Conservation (phyloP, 2,329 filamentous ascomycete genomes). For the Diaporthe sp. region DNA sequence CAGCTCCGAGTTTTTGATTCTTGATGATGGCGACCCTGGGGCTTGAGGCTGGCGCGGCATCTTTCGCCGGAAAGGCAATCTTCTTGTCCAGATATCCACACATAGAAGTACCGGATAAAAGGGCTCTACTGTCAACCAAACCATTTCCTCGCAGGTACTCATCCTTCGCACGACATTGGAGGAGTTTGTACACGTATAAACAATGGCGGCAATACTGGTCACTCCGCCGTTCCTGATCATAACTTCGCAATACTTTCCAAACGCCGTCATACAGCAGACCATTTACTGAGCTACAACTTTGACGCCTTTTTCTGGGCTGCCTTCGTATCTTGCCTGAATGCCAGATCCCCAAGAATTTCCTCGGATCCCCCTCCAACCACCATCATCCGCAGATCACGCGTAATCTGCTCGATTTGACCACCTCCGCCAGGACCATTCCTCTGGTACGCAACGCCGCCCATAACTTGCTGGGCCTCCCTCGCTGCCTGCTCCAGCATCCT, state of each 20-base stretch:
- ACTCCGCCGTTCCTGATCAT: no score
- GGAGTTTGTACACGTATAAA: background rate
- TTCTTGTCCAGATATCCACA: no score
- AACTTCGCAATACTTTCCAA: background rate
- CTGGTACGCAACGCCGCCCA: constrained; percentile 62
- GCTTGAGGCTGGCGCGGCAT: no score
- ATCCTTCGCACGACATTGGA: no score
- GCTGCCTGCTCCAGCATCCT: constrained; percentile 60
- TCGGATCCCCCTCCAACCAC: constrained; percentile 64
- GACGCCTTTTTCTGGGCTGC: background rate
- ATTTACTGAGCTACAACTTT: background rate
- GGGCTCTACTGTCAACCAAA: no score
- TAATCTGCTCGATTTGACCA: constrained; percentile 61
- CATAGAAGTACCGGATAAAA: no score
- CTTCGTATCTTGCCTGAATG: constrained; percentile 56
- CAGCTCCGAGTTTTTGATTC: no score
- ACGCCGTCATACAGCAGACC: background rate
- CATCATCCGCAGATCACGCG: constrained; percentile 62
- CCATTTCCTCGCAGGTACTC: no score
- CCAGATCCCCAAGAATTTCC: constrained; percentile 61
- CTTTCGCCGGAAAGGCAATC: no score
- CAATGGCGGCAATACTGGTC: background rate
- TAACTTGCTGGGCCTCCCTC: constrained; percentile 62
- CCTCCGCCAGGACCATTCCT: constrained; percentile 53
- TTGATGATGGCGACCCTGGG: no score